Conservation (phyloP, 345 rosid species). For the Salix brachista region DNA sequence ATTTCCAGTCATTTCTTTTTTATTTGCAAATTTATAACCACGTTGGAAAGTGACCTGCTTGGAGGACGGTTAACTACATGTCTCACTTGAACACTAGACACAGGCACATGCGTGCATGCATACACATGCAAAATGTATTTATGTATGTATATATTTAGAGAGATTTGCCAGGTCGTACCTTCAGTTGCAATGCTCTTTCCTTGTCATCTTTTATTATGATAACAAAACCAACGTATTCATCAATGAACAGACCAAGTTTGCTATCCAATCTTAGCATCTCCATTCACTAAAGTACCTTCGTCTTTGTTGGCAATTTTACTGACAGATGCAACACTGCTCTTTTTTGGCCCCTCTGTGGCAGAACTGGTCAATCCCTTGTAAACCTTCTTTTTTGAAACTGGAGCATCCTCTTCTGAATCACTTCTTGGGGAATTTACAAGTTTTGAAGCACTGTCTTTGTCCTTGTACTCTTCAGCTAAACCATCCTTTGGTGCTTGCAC, state of each 20-base stretch:
- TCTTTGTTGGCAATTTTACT: constrained; percentile 34
- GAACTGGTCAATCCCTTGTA: constrained; percentile 44
- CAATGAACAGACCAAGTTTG: neutral
- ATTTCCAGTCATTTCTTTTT: neutral
- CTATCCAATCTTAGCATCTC: constrained; percentile 58
- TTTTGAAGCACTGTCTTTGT: constrained; percentile 23
- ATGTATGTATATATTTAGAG: too few relatives aligned
- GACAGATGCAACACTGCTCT: constrained; percentile 34
- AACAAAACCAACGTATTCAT: constrained; percentile 6
- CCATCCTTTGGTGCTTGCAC: constrained; percentile 30
- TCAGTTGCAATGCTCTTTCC: constrained; percentile 13
- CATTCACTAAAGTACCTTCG: constrained; percentile 50
- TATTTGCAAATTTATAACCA: neutral
- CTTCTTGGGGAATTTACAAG: constrained; percentile 32
- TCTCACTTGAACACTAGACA: neutral
- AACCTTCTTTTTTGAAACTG: constrained; percentile 51
- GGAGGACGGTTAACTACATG: neutral
- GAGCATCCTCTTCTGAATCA: constrained; percentile 32
- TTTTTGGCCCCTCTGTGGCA: constrained; percentile 44
- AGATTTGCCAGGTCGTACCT: constrained; percentile 15
- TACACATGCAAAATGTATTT: neutral
- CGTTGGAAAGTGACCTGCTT: neutral
- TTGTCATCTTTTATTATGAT: constrained; percentile 10
- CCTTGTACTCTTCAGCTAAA: constrained; percentile 32
- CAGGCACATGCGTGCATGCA: neutral